phyloP scores from a whole-genome alignment of 306 rosid genomes.

The Vicia villosa region DNA sequence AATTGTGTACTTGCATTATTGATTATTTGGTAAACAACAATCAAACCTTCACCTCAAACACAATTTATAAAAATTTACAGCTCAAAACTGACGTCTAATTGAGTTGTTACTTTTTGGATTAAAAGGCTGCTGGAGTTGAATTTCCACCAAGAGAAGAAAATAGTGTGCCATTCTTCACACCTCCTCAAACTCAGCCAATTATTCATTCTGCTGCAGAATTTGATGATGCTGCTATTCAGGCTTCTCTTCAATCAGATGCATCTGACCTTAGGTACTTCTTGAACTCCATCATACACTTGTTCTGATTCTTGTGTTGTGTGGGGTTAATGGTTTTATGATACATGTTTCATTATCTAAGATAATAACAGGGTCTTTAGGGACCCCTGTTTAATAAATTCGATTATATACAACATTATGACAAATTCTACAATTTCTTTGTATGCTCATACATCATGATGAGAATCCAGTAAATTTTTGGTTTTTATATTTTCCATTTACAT shows the following conservation, averaged over 20 bases:
- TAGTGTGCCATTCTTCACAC: constrained; percentile 88
- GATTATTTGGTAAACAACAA: background rate
- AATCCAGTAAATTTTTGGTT: constrained; percentile 18
- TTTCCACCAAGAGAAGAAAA: constrained; percentile 85
- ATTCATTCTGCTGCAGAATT: constrained; percentile 48
- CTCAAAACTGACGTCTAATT: constrained; percentile 24
- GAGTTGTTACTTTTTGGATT: constrained; percentile 37
- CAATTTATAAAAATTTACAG: constrained; percentile 6
- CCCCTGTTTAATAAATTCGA: constrained; percentile 15
- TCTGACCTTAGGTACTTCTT: constrained; percentile 80
- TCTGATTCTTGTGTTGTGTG: constrained; percentile 27
- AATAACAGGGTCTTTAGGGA: constrained; percentile 17
- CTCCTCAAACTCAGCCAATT: constrained; percentile 85
- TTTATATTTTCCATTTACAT: background rate
- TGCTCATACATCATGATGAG: constrained; percentile 2
- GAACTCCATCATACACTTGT: constrained; percentile 3
- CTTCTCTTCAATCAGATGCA: constrained; percentile 87
- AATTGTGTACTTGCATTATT: constrained; percentile 15
- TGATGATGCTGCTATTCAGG: constrained; percentile 81
- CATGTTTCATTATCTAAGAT: constrained; percentile 19
- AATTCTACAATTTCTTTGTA: constrained; percentile 2
- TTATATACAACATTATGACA: background rate
- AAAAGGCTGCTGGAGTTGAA: constrained; percentile 87
- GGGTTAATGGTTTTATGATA: constrained; percentile 22
- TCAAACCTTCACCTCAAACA: background rate